Evolutionary conservation across 768 basidiomycete species (phyloP), one percentile per base, ranked within the genome.

Genomic region (Zangia roseola): DNA sequence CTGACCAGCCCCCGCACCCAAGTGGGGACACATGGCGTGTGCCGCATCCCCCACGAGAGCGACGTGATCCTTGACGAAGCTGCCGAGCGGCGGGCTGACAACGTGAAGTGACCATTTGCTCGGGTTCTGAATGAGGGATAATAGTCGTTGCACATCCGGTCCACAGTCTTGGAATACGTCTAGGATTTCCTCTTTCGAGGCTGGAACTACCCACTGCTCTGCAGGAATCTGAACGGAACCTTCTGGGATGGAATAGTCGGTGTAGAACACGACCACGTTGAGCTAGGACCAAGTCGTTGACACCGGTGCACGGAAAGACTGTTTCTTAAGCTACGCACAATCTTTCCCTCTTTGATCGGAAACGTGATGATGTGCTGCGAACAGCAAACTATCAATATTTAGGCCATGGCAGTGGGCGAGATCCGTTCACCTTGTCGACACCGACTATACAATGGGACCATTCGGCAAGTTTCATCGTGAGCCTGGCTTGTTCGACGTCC

Each of bases 1-100:
- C 64, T 83, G 82, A 8, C 81, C 78, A 8, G 77, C 79, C 2
- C 82, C 82, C 0, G 80, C 73, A 3, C 80, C 81, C 10, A 83
- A 64, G 60, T 83, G 80, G 1, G 83, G 81, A 28, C 74, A 55
- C 81, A 82, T 82, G 0, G 68, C 79, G 55, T 83, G 82, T 9
- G 81, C 81, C 16, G 81, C 75, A 59, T 83, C 81, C 6, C 80
- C 81, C 23, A 80, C 66, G 19, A 83, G 67, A 4, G 74, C 80
- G 9, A 80, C 65, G n/a, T 68, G 69, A 1, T 72, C 74, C 20
- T 65, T 70, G 24, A 76, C 68, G 54, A 69, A 83, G 13, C 58
- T 71, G 16, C 67, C 43, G 17, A 83, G 65, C 6, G 74, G 74
- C 1, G 77, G 80, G 41, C 73, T 56, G 19, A 81, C 47, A 7